Conservation (phyloP, 345 rosid genomes). For the Sisymbrium irio region DNA sequence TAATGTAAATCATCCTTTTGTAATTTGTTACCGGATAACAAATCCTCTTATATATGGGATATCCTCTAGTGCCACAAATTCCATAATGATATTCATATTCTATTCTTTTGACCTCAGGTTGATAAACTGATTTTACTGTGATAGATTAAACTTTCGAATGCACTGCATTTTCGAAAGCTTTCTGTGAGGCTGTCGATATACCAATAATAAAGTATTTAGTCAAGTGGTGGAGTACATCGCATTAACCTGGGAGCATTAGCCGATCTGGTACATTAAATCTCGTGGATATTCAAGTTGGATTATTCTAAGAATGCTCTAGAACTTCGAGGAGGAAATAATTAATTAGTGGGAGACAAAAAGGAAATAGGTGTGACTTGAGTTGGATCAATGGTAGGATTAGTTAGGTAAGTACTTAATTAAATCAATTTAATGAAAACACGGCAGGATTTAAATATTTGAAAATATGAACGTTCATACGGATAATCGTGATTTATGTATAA, state of each 20-base stretch:
- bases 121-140: neutral
- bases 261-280: no score
- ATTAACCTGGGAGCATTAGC: no score
- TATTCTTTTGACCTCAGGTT: neutral
- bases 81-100: neutral
- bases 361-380: neutral
- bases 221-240: no score
- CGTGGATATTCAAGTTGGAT: neutral
- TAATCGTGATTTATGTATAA: neutral
- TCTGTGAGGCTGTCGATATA: neutral
- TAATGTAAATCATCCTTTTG: neutral
- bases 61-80: neutral
- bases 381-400: slow-evolving; percentile 1
- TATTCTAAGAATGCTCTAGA: neutral
- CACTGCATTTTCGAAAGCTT: no score
- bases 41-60: neutral
- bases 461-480: no score
- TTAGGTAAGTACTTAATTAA: neutral
- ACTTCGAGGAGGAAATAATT: neutral
- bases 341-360: slow-evolving; percentile 24
- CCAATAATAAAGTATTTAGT: no score
- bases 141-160: no score
- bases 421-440: neutral
- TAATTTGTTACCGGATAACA: neutral
- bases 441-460: neutral